Base-by-base conservation (phyloP, 1,284 basidiomycete species). In the Mycosarcoma mackinlayi region DNA sequence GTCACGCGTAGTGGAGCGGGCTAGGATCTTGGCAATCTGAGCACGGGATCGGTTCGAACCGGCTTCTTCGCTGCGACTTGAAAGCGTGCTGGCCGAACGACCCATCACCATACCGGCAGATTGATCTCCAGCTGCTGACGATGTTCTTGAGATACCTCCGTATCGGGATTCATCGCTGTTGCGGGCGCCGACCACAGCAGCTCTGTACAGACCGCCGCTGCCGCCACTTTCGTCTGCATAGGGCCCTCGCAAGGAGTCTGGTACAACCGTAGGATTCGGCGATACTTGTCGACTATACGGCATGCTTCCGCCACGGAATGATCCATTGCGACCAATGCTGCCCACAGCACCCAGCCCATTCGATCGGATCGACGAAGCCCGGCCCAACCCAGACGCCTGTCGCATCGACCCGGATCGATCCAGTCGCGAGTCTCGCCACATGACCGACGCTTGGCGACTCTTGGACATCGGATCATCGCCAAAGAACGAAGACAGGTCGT, bases 401-500 rank as follows among this genome's bases (percentile, higher is more conserved):
- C 59, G 65, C 59, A 57, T 69, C 19, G 51, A 65, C 23, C 55
- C 67, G 13, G 55, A 67, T 16, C 53, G 60, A 44, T 64, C 61
- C 23, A 67, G 41, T 10, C 60, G 48, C 45, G 65, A 73, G 19
- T 73, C 64, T n/a, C 61, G 64, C 53, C 60, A 68, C 69, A 64
- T 73, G 40, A 64, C 68, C 21, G 58, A 66, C 27, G 41, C 51
- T 18, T 67, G 67, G 3, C 57, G 61, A 39, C 53, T 61, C 58
- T 61, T 67, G 34, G 48, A 57, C 66, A 58, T 76, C 19, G 67
- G 67, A 38, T 76, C 75, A 21, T 78, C 76, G 28, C 69, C 76
- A 50, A 82, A 82, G 75, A 79, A 82, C 33, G 57, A 64, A 10
- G 76, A 77, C 21, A 82, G 47, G 39, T 82, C 79, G 42, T 80